Conservation (phyloP, 495 filamentous ascomycete species). For the Paragyromitra xinjiangensis region DNA sequence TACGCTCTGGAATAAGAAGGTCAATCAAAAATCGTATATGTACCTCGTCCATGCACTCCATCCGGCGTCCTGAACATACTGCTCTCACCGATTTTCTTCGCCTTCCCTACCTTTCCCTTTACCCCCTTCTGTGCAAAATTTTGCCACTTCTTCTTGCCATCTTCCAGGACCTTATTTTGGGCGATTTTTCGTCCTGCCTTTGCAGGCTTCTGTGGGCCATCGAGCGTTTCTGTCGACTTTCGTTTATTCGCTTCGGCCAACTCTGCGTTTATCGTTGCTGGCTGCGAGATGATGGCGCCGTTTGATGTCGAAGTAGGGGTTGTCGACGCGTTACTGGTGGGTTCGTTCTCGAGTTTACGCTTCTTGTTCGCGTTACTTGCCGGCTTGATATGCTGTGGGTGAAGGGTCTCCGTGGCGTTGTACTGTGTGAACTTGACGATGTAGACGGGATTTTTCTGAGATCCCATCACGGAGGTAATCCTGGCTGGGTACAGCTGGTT, state of each 20-base stretch:
- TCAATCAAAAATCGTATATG: conserved; percentile 50
- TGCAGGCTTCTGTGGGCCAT: conserved; percentile 70
- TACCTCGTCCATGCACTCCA: conserved; percentile 84
- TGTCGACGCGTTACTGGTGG: conserved; percentile 63
- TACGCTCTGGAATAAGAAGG: not conserved
- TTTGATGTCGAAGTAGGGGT: conserved; percentile 61
- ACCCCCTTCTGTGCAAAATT: conserved; percentile 85
- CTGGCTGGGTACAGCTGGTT: conserved; percentile 90
- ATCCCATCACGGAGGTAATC: conserved; percentile 92
- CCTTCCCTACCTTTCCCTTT: conserved; percentile 68
- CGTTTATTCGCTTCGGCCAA: conserved; percentile 73
- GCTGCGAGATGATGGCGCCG: conserved; percentile 84
- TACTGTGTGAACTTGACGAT: conserved; percentile 94
- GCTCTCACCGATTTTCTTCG: conserved; percentile 73
- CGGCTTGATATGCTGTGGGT: conserved; percentile 83
- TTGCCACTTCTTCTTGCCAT: conserved; percentile 92
- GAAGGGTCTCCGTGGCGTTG: conserved; percentile 82
- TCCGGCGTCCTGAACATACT: conserved; percentile 97
- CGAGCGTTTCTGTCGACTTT: conserved; percentile 72
- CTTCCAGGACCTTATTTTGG: conserved; percentile 87
- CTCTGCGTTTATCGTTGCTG: conserved; percentile 82
- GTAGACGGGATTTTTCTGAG: conserved; percentile 85
- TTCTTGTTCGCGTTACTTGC: conserved; percentile 76
- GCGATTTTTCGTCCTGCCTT: conserved; percentile 84
- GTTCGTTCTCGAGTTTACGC: conserved; percentile 86